These are phyloP conservation scores for Filobasidium wieringae DNA, from an alignment of 768 basidiomycete genomes.

Conservation along the genomic window DNA sequence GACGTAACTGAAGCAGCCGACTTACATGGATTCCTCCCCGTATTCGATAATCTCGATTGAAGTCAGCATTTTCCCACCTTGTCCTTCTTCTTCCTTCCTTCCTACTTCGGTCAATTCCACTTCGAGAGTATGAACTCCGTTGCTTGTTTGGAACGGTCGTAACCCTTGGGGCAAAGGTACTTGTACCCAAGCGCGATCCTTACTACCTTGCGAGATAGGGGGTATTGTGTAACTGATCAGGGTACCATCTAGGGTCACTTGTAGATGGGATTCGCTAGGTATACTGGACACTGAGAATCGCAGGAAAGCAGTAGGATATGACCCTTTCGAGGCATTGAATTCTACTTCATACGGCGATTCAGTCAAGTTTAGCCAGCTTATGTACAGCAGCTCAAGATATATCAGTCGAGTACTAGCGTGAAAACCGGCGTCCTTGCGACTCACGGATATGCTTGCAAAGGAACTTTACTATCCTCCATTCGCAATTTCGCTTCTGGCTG, in stretches of 20 bases:
- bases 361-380: constrained; percentile 29
- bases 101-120: constrained; percentile 23
- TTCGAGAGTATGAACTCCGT: constrained; percentile 7
- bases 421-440: constrained; percentile 6
- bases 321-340: constrained; percentile 21
- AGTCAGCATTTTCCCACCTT: constrained; percentile 35
- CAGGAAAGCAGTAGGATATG: constrained; percentile 26
- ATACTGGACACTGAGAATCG: constrained; percentile 33
- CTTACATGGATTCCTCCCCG: constrained; percentile 22
- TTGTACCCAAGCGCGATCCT: constrained; percentile 33
- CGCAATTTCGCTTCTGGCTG: constrained; percentile 12
- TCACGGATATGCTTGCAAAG: constrained; percentile 34
- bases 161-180: constrained; percentile 18
- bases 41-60: constrained; percentile 34
- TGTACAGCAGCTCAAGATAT: not conserved
- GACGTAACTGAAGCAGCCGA: not conserved
- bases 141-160: not conserved
- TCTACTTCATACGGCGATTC: constrained; percentile 11
- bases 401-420: not conserved
- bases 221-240: constrained; percentile 14
- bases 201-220: constrained; percentile 18
- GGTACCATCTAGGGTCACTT: constrained; percentile 17
- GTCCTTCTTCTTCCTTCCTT: constrained; percentile 15
- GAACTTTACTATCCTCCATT: constrained; percentile 29
- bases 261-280: constrained; percentile 23